Conservation (phyloP, 352 stramenopile genomes). For the Phytophthora meadii region DNA sequence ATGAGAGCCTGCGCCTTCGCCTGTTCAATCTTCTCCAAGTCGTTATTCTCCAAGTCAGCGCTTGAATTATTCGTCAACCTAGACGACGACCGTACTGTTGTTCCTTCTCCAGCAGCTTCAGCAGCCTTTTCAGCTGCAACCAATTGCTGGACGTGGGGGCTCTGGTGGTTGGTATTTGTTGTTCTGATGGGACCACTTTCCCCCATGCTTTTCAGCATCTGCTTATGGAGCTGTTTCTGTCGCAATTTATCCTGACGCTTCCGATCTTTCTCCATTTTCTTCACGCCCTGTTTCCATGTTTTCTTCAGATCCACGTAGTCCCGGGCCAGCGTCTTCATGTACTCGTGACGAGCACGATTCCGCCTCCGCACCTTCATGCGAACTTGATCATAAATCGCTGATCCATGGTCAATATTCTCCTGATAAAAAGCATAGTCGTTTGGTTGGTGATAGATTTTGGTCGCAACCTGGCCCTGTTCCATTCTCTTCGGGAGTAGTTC, state of each 20-base stretch:
- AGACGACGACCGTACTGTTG: conserved; percentile 77
- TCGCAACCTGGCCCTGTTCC: conserved; percentile 50
- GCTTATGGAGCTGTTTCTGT: conserved; percentile 75
- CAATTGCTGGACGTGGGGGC: conserved; percentile 45
- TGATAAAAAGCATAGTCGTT: conserved; percentile 84
- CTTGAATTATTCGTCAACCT: conserved; percentile 89
- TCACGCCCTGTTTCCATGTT: conserved; percentile 83
- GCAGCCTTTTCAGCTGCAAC: conserved; percentile 45
- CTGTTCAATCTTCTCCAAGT: conserved; percentile 87
- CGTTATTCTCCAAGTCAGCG: conserved; percentile 71
- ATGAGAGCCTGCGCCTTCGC: conserved; percentile 74
- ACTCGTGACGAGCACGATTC: conserved; percentile 72
- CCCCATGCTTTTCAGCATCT: conserved; percentile 34
- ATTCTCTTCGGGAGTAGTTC: conserved; percentile 61
- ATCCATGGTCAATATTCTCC: conserved; percentile 64
- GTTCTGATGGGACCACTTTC: conserved; percentile 39
- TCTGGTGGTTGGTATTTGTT: conserved; percentile 51
- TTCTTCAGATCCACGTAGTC: conserved; percentile 88
- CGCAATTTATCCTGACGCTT: conserved; percentile 87
- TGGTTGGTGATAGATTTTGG: conserved; percentile 75
- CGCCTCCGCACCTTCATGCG: conserved; percentile 67
- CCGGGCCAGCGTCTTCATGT: conserved; percentile 71
- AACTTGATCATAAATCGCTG: conserved; percentile 57
- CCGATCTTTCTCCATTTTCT: conserved; percentile 88
- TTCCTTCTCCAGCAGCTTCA: conserved; percentile 33